Evolutionary conservation across 2,329 filamentous ascomycete species (phyloP).

Genomic region (Pyrenophora tritici-repentis): DNA sequence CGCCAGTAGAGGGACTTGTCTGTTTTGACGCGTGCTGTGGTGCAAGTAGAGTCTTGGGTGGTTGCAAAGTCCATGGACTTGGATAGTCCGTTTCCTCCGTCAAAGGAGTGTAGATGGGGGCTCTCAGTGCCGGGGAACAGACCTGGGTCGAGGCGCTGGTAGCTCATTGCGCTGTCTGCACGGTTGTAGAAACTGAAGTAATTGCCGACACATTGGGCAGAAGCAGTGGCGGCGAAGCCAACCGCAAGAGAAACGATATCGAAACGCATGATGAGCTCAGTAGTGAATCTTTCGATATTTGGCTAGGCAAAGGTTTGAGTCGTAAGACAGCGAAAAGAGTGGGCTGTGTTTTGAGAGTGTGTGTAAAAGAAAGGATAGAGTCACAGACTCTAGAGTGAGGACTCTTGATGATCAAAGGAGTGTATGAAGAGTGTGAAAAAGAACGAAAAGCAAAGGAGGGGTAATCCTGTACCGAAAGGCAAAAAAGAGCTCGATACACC

Average conservation of each 20-base stretch:
- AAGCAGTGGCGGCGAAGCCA: conserved; percentile 36
- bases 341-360: conserved; percentile 13
- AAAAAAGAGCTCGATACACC: conserved; percentile 4
- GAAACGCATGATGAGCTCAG: conserved; percentile 33
- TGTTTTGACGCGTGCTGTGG: conserved; percentile 44
- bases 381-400: conserved; percentile 39
- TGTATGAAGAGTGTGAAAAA: conserved; percentile 21
- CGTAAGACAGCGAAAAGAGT: conserved; percentile 24
- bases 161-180: conserved; percentile 38
- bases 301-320: conserved; percentile 12
- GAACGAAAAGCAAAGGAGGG: conserved; percentile 36
- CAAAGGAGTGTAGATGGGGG: conserved; percentile 47
- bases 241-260: conserved; percentile 36
- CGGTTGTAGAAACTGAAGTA: conserved; percentile 50
- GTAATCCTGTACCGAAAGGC: conserved; percentile 40
- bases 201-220: conserved; percentile 44
- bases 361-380: conserved; percentile 35
- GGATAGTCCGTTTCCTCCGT: conserved; percentile 43
- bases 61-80: conserved; percentile 33
- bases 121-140: conserved; percentile 40
- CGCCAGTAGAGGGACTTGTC: conserved; percentile 49
- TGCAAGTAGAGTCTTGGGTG: conserved; percentile 41
- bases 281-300: conserved; percentile 5
- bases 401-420: conserved; percentile 27
- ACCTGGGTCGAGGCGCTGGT: conserved; percentile 45